Evolutionary conservation across 2,329 filamentous ascomycete genomes (phyloP), one percentile per base, ranked within the genome.

Genomic region (Xylaria sp.): DNA sequence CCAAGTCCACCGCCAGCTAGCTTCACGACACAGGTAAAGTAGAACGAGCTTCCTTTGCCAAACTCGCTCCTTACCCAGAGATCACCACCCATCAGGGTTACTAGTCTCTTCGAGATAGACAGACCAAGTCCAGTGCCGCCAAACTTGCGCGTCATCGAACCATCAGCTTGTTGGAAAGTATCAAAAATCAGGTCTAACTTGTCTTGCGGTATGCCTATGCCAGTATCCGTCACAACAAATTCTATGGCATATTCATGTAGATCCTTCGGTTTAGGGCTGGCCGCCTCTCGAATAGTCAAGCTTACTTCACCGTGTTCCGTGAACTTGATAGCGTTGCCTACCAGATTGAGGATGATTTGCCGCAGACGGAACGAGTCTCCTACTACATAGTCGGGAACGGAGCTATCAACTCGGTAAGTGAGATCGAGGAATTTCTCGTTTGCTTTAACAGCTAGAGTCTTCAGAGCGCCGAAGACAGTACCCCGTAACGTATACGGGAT

Each of bases 311-410:
- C 96, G 75, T 97, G 92, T 80, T 98, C 95, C 2, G 96, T 98
- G 80, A 99, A 99, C 79, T 99, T 99, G 85, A 99, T 98, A 64
- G 96, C 95, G 77, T 99, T 99, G 77, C 96, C 96, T 62, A 98
- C 95, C 65, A 99, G 85, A 81, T 99, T 99, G 65, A 98, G 87
- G 70, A 98, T 98, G 75, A 99, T 97, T 81, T 99, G 96, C 71
- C 95, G 90, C 65, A 98, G 84, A 81, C 96, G 92, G 91, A 98
- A 98, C 1, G 94, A 97, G 79, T 99, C 96, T 69, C 96, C 96
- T 70, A 98, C 91, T 48, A 98, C 94, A 79, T 97, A 94, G 79
- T 98, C 95, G 3, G 95, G 95, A 50, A 98, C 93, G 3, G 93
- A 93, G 79, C 91, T 94, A 79, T 97, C 94, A 63, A 98, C 94